Base-by-base conservation (phyloP, 2,329 filamentous ascomycete species). In the Pseudogymnoascus sp. region DNA sequence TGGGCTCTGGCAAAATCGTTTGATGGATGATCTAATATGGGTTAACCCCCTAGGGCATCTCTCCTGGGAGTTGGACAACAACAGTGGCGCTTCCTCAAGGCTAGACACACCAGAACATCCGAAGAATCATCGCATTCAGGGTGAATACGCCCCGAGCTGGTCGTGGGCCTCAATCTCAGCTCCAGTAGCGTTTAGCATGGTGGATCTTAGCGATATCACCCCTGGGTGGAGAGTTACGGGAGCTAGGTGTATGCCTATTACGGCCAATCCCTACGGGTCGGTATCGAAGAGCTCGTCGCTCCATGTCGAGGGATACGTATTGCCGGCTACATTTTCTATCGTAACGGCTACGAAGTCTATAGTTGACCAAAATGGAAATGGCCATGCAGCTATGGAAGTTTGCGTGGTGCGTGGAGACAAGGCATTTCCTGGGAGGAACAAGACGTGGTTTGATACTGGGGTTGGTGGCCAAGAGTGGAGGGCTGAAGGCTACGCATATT, bases 1-100 rank as follows among this genome's bases (percentile, higher is more conserved):
- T 7, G 69, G 69, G 1, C 36, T 71, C 9, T 70, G 69, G 69
- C 61, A 62, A 30, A 62, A 58, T 1, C 63, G 63, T 3, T 60
- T 70, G 30, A 12, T 66, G n/a, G 64, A 68, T 33, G 66, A 67
- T 2, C 28, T 68, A 5, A 28, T 64, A n/a, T 70, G 66, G 69
- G 11, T 42, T 22, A 42, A 42, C 19, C 39, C 39, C 16, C 4
- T 23, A 9, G 39, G 39, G 9, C 11, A 12, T 42, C 5, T 22
- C 9, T 5, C 2, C 39, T 42, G 19, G 39, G 39, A 23, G 19
- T 6, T 14, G 8, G 39, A 42, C 19, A 8, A 22, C 11, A 42
- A 23, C 39, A 22, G 19, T 5, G n/a, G 3, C 38, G 19, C 16
- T 3, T 14, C 19, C 4, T 12, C 11, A 42, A 23, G 19, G 11